phyloP scores from a whole-genome alignment of 2,329 filamentous ascomycete genomes.

The Metarhizium sp. region DNA sequence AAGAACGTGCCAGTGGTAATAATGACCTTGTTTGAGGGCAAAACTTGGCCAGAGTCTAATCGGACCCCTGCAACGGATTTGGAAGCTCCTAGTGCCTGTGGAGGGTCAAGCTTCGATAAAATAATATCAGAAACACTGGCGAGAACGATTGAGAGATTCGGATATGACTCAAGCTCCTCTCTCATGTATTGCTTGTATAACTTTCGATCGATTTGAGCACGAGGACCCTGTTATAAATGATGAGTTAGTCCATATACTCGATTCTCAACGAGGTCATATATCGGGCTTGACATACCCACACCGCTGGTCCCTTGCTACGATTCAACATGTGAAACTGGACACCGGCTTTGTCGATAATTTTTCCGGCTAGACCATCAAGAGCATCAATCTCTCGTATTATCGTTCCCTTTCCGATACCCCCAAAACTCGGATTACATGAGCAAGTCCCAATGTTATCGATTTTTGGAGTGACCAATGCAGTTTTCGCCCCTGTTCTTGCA shows the following conservation, averaged over 20 bases:
- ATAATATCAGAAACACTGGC: conserved; percentile 92
- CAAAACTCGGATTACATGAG: conserved; percentile 94
- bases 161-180: conserved; percentile 70
- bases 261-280: not conserved
- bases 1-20: conserved; percentile 97
- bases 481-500: conserved; percentile 78
- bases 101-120: conserved; percentile 36
- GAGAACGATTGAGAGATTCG: conserved; percentile 70
- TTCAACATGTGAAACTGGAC: conserved; percentile 93
- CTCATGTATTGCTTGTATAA: conserved; percentile 89
- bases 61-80: conserved; percentile 76
- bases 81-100: conserved; percentile 33
- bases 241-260: not conserved
- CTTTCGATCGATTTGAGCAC: conserved; percentile 87
- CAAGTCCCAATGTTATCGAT: conserved; percentile 85
- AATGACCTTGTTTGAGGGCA: conserved; percentile 72
- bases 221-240: conserved; percentile 50
- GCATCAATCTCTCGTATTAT: conserved; percentile 95
- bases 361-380: conserved; percentile 78
- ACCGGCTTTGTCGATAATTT: conserved; percentile 86
- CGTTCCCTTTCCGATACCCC: conserved; percentile 96
- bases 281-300: conserved; percentile 51
- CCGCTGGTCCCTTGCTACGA: conserved; percentile 80
- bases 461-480: conserved; percentile 82
- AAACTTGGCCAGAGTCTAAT: conserved; percentile 76